Conservation (phyloP, 768 basidiomycete genomes). For the Kwoniella dendrophila region DNA sequence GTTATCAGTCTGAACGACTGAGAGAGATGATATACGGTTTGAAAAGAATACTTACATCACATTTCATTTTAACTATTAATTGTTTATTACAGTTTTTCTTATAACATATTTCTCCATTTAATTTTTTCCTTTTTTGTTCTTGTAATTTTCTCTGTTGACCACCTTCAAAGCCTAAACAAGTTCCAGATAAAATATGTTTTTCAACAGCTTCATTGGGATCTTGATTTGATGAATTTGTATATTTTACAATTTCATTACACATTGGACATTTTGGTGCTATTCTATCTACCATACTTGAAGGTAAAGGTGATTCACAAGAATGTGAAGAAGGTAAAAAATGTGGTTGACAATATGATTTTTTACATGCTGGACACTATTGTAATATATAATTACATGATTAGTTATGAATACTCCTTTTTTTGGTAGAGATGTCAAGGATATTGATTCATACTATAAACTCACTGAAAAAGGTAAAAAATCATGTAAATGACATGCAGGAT, state of each 20-base stretch:
- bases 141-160: constrained; percentile 43
- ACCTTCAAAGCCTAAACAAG: constrained; percentile 43
- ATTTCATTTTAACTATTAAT: constrained; percentile 52
- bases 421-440: neutral
- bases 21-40: neutral
- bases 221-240: constrained; percentile 17
- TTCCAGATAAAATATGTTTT: constrained; percentile 42
- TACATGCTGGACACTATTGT: constrained; percentile 54
- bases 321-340: constrained; percentile 54
- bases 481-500: constrained; percentile 52
- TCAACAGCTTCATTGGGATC: constrained; percentile 52
- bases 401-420: neutral
- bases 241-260: constrained; percentile 45
- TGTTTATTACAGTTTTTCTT: constrained; percentile 47
- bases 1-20: neutral
- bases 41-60: constrained; percentile 44
- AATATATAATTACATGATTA: neutral
- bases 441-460: constrained; percentile 12
- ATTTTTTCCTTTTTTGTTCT: constrained; percentile 47
- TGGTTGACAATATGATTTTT: constrained; percentile 51
- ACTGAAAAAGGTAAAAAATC: constrained; percentile 55
- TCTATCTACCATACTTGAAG: constrained; percentile 47
- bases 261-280: constrained; percentile 53
- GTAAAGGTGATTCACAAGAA: constrained; percentile 46
- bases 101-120: constrained; percentile 53